Base-by-base conservation (phyloP, 1,284 basidiomycete species). In the Heterobasidion occidentale region DNA sequence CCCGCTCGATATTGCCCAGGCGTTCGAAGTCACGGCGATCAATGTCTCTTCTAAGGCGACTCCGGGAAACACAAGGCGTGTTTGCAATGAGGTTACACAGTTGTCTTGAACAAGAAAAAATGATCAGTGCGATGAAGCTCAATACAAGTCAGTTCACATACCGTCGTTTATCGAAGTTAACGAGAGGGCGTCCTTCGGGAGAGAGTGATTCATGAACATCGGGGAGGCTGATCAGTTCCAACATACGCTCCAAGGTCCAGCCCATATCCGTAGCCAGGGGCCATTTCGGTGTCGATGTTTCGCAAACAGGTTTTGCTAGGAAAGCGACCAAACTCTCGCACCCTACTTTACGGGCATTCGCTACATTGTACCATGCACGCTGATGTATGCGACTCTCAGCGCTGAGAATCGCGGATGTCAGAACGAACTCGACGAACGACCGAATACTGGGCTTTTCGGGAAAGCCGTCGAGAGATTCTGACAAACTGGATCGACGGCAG, bases 141-240 rank as follows among this genome's bases (percentile, higher is more conserved):
- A 19, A n/a, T 46, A 19, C 27, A 48, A 27, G 48, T 14, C 19
- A 35, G 15, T 36, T 27, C 20, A 62, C 74, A 59, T 61, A 89
- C 88, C 90, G 80, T 60, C 90, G 79, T 66, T 92, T 92, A 61
- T 90, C 86, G 61, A 91, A 82, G 64, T 90, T 91, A 53, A 92
- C 78, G 44, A 91, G 77, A 44, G 72, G 75, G 20, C 74, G 73
- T 59, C 81, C 80, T 44, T 77, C 74, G 15, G 73, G 65, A 14
- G 80, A 74, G 6, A 15, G 12, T 15, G 53, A 27, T 52, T 83
- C 78, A n/a, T 88, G 68, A n/a, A 83, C 74, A 64, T 92, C 88
- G 3, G 86, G 83, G 56, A 84, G 77, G 47, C 83, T 83, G 57
- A 90, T 79, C 42, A 92, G 74, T 67, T 92, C 90, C 27, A 92